phyloP scores from a whole-genome alignment of 306 rosid genomes.

The Prunus padus region DNA sequence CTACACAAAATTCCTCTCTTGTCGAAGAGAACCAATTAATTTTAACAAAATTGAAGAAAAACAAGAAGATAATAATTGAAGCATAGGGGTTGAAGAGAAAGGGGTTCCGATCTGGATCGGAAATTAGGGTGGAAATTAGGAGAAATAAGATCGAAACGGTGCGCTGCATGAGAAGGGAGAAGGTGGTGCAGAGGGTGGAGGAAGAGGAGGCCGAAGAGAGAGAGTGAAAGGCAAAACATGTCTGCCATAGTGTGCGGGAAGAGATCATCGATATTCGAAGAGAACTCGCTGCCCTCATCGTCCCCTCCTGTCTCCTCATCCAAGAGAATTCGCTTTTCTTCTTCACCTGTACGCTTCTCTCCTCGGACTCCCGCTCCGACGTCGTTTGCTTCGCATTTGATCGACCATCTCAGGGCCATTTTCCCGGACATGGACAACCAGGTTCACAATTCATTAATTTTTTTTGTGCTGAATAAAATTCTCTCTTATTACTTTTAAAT shows the following conservation, averaged over 20 bases:
- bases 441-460: constrained; percentile 32
- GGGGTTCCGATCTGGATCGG: constrained; percentile 5
- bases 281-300: constrained; percentile 61
- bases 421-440: constrained; percentile 82
- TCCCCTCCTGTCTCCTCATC: constrained; percentile 45
- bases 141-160: constrained; percentile 20
- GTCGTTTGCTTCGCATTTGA: constrained; percentile 24
- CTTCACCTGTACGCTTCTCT: constrained; percentile 57
- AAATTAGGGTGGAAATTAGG: not conserved
- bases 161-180: constrained; percentile 51
- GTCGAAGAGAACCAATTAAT: not conserved
- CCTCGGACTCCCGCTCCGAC: constrained; percentile 33
- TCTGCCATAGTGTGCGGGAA: constrained; percentile 96
- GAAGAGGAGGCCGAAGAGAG: constrained; percentile 24
- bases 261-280: constrained; percentile 94
- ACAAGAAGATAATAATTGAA: no score
- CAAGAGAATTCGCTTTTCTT: constrained; percentile 60
- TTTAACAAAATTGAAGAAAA: not conserved
- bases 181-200: constrained; percentile 22
- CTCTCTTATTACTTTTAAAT: not conserved
- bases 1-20: not conserved
- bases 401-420: constrained; percentile 52
- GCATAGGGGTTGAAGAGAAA: not conserved
- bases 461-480: not conserved
- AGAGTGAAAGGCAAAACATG: constrained; percentile 61